phyloP scores from a whole-genome alignment of 345 rosid species.

The rapeseed (Brassica napus) region Da-Ae NC_063448.1:46316001-46316500 shows the following conservation, averaged over 20 bases:
- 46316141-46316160: slow-evolving; percentile 84
- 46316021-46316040: slow-evolving; percentile 70
- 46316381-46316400: slow-evolving; percentile 93
- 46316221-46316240: slow-evolving; percentile 91
- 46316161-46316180: slow-evolving; percentile 84
- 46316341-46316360: slow-evolving; percentile 58
- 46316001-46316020: slow-evolving; percentile 88
- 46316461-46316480: slow-evolving; percentile 83
- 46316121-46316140: slow-evolving; percentile 82
- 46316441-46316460: slow-evolving; percentile 84
- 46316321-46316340: neutral
- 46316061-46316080: slow-evolving; percentile 91
- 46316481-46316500: slow-evolving; percentile 82
- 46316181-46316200: slow-evolving; percentile 79
- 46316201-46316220: slow-evolving; percentile 80
- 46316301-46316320: no score
- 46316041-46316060: slow-evolving; percentile 80
- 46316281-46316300: neutral
- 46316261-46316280: neutral
- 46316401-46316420: slow-evolving; percentile 94
- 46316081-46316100: slow-evolving; percentile 65
- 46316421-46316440: slow-evolving; percentile 88
- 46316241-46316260: slow-evolving; percentile 46
- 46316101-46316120: slow-evolving; percentile 91
- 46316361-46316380: slow-evolving; percentile 98